Conservation (phyloP, 208 protist species). For the Endotrypanum monterogeii region DNA sequence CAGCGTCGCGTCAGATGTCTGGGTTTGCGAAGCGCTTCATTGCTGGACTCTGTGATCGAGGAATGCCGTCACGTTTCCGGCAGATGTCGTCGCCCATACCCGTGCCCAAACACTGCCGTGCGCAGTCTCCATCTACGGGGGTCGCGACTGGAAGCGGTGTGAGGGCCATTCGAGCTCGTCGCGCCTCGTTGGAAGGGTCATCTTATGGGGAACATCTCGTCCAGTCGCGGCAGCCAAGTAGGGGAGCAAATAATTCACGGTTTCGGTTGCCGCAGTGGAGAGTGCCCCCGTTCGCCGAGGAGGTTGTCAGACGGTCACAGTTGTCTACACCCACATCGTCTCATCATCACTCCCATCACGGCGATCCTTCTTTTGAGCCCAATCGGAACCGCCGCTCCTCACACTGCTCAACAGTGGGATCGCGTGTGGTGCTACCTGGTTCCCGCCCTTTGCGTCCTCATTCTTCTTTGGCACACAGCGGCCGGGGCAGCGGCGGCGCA, state of each 20-base stretch:
- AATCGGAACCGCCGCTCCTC: neutral
- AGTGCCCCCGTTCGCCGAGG: neutral
- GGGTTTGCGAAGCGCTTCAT: slow-evolving; percentile 53
- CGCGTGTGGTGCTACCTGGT: neutral
- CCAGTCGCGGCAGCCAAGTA: slow-evolving; percentile 8
- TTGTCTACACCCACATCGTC: neutral
- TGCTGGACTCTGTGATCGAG: slow-evolving; percentile 46
- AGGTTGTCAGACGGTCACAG: neutral
- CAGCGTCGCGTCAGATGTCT: slow-evolving; percentile 15
- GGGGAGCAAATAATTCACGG: neutral
- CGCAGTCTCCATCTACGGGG: neutral
- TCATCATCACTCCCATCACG: neutral
- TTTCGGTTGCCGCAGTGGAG: neutral
- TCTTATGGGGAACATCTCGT: neutral
- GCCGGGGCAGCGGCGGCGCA: neutral
- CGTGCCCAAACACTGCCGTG: neutral
- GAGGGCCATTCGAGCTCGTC: slow-evolving; percentile 7
- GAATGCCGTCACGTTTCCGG: neutral
- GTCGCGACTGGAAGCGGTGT: slow-evolving; percentile 18
- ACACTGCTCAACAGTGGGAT: neutral
- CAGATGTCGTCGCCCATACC: neutral
- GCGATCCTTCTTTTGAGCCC: neutral
- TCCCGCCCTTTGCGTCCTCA: neutral
- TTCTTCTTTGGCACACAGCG: neutral
- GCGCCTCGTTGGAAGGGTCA: slow-evolving; percentile 1